Evolutionary conservation across 352 stramenopile species (phyloP), one percentile per base, ranked within the genome.

Genomic region (Phytophthora pistaciae): DNA sequence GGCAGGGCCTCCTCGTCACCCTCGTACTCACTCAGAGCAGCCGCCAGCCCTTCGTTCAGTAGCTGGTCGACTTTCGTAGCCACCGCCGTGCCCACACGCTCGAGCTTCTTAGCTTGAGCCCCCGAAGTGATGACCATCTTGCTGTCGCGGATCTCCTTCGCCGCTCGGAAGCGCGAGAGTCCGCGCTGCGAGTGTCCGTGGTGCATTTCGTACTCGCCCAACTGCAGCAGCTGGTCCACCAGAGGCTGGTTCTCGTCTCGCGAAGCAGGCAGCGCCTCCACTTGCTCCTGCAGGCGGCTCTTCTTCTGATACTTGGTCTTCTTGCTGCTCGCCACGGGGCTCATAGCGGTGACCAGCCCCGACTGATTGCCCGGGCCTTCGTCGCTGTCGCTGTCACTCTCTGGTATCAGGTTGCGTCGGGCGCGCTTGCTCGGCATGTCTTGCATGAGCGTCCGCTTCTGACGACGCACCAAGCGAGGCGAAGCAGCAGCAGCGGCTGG

Each of bases 1-100:
- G 55, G 27, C 2, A 76, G 50, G 1, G 69, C 64, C 46, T 81
- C 57, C 11, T 36, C 55, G 9, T 86, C 58, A 4, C 63, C 54
- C 9, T 77, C 56, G 67, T 92, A 92, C 71, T 92, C 87, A 21
- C 76, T 78, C 38, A 92, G 21, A 25, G 80, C 83, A 6, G 66
- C 69, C 1, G 75, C 44, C 3, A 92, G 68, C 20, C 87, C 87
- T 59, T 78, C 77, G 29, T 80, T 77, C 48, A 94, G 62, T 25
- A 94, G 77, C 25, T 75, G 68, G 42, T 94, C 83, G 25, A 92
- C 62, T 68, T 92, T 94, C 29, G 76, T 77, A 18, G 87, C 87
- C 0, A 78, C 70, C 0, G 75, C 86, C 7, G 64, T 21, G 0
- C 87, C 87, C 4, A 94, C 72, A 18, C 79, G 68, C 9, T 91